phyloP scores from a whole-genome alignment of 2,329 filamentous ascomycete genomes.

The Sporothrix brunneoviolacea region DNA sequence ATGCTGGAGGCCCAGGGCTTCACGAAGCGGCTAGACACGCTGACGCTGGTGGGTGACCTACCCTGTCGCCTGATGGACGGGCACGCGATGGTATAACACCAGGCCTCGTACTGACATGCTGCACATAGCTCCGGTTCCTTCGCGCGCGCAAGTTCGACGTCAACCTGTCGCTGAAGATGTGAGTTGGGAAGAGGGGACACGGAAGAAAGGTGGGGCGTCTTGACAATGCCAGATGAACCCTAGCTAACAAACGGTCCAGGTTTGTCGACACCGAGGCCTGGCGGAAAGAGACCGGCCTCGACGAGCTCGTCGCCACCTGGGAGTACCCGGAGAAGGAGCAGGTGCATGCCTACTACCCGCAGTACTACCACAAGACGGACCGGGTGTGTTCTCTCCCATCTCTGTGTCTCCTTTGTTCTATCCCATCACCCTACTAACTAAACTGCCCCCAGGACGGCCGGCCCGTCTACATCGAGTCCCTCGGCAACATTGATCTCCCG shows the following conservation, averaged over 20 bases:
- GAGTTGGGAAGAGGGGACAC: slow-evolving; percentile 29
- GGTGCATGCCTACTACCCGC: slow-evolving; percentile 87
- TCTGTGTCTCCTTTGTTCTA: neutral
- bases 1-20: slow-evolving; percentile 78
- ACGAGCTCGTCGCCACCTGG: slow-evolving; percentile 73
- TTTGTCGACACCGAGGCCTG: slow-evolving; percentile 87
- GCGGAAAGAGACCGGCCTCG: slow-evolving; percentile 79
- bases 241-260: slow-evolving; percentile 44
- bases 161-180: slow-evolving; percentile 79
- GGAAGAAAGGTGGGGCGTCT: neutral
- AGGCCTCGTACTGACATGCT: no score
- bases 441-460: slow-evolving; percentile 79
- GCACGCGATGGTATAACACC: no score
- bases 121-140: slow-evolving; percentile 87
- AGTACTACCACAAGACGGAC: slow-evolving; percentile 98
- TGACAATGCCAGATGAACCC: no score
- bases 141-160: slow-evolving; percentile 95
- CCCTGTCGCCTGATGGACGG: no score
- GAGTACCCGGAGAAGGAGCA: slow-evolving; percentile 79
- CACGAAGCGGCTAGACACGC: slow-evolving; percentile 79
- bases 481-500: slow-evolving; percentile 85
- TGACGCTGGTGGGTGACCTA: slow-evolving; percentile 69
- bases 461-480: slow-evolving; percentile 93
- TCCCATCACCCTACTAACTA: neutral
- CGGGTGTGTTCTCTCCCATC: slow-evolving; percentile 45